phyloP scores from a whole-genome alignment of 225 moss, liverwort and hornwort species.

The Anthoceros angustus region DNA sequence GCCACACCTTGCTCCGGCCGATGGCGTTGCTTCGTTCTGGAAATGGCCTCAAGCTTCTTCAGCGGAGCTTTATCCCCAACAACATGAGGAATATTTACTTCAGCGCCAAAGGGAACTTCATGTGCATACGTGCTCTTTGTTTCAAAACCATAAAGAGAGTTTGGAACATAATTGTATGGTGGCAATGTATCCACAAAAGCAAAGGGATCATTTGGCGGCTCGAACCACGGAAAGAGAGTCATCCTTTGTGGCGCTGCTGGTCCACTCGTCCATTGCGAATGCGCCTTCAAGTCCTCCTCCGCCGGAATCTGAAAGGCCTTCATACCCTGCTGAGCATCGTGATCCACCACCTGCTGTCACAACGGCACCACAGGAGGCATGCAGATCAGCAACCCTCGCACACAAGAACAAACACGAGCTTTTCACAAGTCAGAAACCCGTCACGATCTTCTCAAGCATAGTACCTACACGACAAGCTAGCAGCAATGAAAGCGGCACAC shows the following conservation, averaged over 20 bases:
- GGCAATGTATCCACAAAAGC: conserved; percentile 2
- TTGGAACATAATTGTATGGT: not conserved
- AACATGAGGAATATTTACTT: conserved; percentile 3
- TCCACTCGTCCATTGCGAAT: not conserved
- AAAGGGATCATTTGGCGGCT: not conserved
- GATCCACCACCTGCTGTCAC: conserved; percentile 1
- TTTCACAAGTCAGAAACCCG: too few species aligned
- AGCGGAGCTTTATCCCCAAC: conserved; percentile 2
- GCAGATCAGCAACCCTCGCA: not conserved
- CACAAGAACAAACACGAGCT: too few species aligned
- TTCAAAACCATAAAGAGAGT: conserved; percentile 2
- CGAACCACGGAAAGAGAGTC: conserved; percentile 1
- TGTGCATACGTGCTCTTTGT: conserved; percentile 4
- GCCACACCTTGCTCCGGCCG: conserved; percentile 2
- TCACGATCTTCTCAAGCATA: too few species aligned
- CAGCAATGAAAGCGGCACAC: too few species aligned
- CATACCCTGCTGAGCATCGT: not conserved
- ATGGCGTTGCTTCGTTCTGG: conserved; percentile 2
- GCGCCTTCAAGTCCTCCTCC: not conserved
- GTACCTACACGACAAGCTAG: too few species aligned
- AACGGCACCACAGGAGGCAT: not conserved
- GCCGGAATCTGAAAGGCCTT: not conserved
- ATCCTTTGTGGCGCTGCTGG: not conserved
- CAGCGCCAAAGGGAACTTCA: conserved; percentile 4
- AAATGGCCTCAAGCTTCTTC: conserved; percentile 2